These are phyloP conservation scores for Pleomassaria siparia DNA, from an alignment of 2,329 filamentous ascomycete species.

Conservation along the genomic window DNA sequence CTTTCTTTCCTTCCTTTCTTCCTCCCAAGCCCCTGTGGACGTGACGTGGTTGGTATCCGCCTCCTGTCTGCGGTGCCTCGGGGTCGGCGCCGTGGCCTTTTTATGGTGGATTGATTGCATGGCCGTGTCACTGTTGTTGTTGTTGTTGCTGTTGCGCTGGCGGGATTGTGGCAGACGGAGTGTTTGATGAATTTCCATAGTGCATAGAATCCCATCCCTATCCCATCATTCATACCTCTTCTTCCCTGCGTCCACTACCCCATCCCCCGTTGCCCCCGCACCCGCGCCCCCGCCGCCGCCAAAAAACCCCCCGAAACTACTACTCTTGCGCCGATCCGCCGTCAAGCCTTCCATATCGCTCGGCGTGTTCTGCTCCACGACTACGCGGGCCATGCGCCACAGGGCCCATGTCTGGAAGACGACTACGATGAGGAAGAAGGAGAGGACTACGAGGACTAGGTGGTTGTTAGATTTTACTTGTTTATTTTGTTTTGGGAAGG, in stretches of 20 bases:
- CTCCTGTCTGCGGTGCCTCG: too few species aligned
- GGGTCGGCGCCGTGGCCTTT: too few species aligned
- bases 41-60: too few species aligned
- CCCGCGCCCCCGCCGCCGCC: constrained; percentile 9
- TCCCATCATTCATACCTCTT: constrained; percentile 6
- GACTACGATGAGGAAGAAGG: constrained; percentile 21
- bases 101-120: too few species aligned
- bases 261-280: not conserved
- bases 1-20: too few species aligned
- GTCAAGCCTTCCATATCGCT: not conserved
- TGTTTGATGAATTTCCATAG: not conserved
- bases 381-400: constrained; percentile 23
- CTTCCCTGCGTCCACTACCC: not conserved
- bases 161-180: not conserved
- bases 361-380: constrained; percentile 21
- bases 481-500: too few species aligned
- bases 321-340: constrained; percentile 1
- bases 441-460: constrained; percentile 25
- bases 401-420: constrained; percentile 27
- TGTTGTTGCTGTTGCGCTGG: too few species aligned
- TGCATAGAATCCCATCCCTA: not conserved
- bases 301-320: constrained; percentile 2
- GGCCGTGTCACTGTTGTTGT: too few species aligned
- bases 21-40: too few species aligned
- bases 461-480: too few species aligned